phyloP scores from a whole-genome alignment of 139 green algal species.

The Ettlia oleoabundans region DNA sequence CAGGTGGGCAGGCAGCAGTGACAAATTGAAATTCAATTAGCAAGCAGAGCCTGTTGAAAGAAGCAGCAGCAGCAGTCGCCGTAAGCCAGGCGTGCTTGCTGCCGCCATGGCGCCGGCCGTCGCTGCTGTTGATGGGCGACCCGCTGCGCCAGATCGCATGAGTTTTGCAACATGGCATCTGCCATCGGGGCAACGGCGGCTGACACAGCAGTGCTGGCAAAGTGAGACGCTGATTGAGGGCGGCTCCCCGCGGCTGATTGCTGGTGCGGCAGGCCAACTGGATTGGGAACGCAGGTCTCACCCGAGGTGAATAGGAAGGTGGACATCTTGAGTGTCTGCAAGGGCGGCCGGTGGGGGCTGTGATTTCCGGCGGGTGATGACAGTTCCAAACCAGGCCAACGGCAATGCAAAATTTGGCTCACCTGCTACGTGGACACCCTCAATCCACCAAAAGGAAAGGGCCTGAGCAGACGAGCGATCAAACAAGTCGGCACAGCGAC shows the following conservation, averaged over 20 bases:
- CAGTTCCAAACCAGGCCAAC: background rate
- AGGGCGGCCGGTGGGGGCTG: background rate
- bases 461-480: background rate
- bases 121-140: too few species aligned
- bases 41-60: background rate
- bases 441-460: background rate
- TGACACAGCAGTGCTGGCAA: background rate
- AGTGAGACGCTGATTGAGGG: background rate
- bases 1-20: background rate
- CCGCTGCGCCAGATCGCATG: background rate
- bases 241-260: too few species aligned
- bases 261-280: background rate
- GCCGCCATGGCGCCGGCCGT: too few species aligned
- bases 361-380: background rate
- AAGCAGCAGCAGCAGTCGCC: too few species aligned
- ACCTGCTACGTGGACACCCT: too few species aligned
- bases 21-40: background rate
- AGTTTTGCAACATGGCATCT: background rate
- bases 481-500: too few species aligned
- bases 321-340: slow-evolving; percentile 38
- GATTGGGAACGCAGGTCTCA: background rate
- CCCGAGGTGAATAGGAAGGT: slow-evolving; percentile 48
- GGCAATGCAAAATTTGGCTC: background rate
- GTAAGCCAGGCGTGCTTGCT: too few species aligned
- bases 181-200: background rate